A percentile compares a stretch with the other conserved stretches of the same genome.
Conservation (phyloP, 2,329 filamentous ascomycete genomes). For the Epichloe coenophiala region DNA sequence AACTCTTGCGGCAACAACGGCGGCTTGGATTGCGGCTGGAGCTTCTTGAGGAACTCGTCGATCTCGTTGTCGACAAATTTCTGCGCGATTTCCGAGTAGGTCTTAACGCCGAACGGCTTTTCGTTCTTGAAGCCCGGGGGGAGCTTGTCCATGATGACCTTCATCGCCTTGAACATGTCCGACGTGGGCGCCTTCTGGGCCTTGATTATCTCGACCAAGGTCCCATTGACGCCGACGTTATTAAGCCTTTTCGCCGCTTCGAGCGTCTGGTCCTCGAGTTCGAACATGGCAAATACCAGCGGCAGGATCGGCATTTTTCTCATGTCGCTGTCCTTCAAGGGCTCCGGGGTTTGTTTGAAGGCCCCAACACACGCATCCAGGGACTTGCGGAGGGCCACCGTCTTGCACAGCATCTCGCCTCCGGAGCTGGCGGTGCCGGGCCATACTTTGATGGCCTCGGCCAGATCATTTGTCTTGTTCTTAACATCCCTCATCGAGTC, state of each 20-base stretch:
- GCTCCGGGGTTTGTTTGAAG: neutral
- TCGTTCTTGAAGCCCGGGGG: neutral
- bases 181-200: neutral
- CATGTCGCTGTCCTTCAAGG: too few relatives aligned
- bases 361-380: neutral
- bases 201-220: neutral
- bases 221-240: too few relatives aligned
- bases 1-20: too few relatives aligned
- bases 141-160: neutral
- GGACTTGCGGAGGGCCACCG: neutral
- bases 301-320: fast-evolving
- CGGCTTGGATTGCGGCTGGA: neutral
- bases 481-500: fast-evolving
- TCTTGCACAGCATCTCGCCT: neutral
- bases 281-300: too few relatives aligned
- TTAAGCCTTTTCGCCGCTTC: neutral
- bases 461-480: fast-evolving
- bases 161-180: neutral
- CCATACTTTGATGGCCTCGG: neutral
- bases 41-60: neutral
- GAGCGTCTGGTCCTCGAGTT: too few relatives aligned
- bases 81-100: neutral
- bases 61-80: fast-evolving
- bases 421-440: neutral
- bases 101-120: too few relatives aligned